Conservation (phyloP, 2,329 filamentous ascomycete genomes). For the Amesomyces nigricolor region DNA sequence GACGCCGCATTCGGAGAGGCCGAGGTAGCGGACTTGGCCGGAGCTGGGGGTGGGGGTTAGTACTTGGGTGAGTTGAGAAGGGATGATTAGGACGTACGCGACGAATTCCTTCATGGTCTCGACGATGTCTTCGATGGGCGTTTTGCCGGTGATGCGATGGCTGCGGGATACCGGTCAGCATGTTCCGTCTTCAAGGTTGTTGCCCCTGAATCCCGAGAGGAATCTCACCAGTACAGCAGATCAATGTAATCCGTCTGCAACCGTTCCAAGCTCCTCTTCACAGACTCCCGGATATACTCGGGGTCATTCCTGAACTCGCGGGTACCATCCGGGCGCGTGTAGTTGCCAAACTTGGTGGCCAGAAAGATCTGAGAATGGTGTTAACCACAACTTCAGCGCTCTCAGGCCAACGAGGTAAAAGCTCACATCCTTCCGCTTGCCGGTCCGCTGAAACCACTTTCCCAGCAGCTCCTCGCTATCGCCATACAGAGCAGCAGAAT, state of each 20-base stretch:
- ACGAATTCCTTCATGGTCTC: constrained; percentile 41
- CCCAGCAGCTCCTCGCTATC: constrained; percentile 44
- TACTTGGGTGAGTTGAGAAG: background rate
- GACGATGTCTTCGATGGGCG: constrained; percentile 46
- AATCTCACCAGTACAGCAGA: constrained; percentile 35
- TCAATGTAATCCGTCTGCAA: constrained; percentile 42
- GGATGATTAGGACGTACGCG: constrained; percentile 17
- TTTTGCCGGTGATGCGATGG: constrained; percentile 38
- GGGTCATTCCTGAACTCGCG: constrained; percentile 32
- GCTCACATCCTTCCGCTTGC: constrained; percentile 34
- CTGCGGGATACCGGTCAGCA: constrained; percentile 10
- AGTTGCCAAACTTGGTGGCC: constrained; percentile 45
- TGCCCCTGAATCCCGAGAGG: too few species aligned
- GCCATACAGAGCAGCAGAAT: constrained; percentile 40
- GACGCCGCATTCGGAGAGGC: constrained; percentile 44
- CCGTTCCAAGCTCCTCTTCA: constrained; percentile 36
- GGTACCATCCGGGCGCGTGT: constrained; percentile 23
- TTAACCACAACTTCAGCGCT: background rate
- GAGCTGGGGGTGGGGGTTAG: constrained; percentile 4
- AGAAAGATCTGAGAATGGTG: constrained; percentile 40
- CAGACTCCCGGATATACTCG: constrained; percentile 38
- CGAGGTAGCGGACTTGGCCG: constrained; percentile 50
- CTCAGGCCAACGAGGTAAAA: background rate
- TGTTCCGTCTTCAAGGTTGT: too few species aligned
- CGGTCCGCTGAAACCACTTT: constrained; percentile 41